A percentile compares a stretch with the other conserved stretches of the same genome.
Evolutionary conservation across 441 rosid species (phyloP).

Genomic region (Francoa sonchifolia): DNA sequence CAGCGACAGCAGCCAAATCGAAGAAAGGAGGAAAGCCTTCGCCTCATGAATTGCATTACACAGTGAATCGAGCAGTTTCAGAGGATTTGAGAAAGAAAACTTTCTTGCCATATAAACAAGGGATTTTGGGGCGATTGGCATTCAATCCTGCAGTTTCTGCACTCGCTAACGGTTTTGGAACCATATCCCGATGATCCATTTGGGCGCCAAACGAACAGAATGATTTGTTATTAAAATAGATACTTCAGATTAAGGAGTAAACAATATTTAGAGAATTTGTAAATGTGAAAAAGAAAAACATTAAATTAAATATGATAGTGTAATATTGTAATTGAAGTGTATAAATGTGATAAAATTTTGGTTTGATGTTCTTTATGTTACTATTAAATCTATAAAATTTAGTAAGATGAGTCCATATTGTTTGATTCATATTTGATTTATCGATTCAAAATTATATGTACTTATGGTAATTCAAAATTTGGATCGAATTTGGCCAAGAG

Average conservation of each 20-base stretch:
- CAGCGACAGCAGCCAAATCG: conserved; percentile 20
- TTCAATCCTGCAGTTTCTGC: conserved; percentile 27
- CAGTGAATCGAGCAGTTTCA: conserved; percentile 58
- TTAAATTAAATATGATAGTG: too few relatives aligned
- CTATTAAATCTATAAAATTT: too few relatives aligned
- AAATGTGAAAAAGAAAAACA: too few relatives aligned
- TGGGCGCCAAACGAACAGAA: conserved; percentile 4
- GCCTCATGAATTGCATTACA: conserved; percentile 78
- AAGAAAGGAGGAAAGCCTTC: conserved; percentile 39
- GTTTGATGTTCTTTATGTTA: too few relatives aligned
- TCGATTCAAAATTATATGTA: too few relatives aligned
- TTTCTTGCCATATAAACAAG: conserved; percentile 80
- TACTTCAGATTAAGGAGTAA: not conserved
- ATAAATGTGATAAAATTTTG: too few relatives aligned
- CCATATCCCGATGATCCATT: conserved; percentile 8
- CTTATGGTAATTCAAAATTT: too few relatives aligned
- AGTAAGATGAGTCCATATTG: too few relatives aligned
- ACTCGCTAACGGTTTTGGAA: conserved; percentile 20
- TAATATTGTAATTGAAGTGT: too few relatives aligned
- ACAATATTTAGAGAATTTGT: not conserved
- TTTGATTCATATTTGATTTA: too few relatives aligned
- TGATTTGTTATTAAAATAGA: not conserved
- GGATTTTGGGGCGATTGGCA: conserved; percentile 55
- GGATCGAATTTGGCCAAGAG: too few relatives aligned
- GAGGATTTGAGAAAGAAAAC: conserved; percentile 68